Evolutionary conservation across 352 stramenopile species (phyloP), one percentile per base, ranked within the genome.

Genomic region (Phytophthora sansomeana): DNA sequence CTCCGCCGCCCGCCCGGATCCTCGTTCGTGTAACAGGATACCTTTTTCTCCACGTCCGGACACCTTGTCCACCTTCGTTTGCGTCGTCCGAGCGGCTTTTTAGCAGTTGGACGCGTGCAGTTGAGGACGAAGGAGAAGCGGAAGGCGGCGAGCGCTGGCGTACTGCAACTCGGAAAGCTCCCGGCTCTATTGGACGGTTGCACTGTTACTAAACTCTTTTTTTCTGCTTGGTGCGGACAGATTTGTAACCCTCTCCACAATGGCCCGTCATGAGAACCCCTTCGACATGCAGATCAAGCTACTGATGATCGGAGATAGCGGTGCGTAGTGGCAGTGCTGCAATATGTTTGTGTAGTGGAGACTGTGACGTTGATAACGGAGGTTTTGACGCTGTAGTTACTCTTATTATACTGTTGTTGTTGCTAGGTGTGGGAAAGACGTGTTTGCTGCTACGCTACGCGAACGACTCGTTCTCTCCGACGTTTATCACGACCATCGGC

Each of bases 261-360:
- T 97, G 91, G 90, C 91, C 58, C 87, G 87, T 63, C 87, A 97
- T 78, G 89, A 97, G 35, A 96, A 96, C 71, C 90, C 88, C 13
- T 98, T 98, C 67, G 96, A 98, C 72, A 98, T 99, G 92, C 96
- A 99, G 83, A 98, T 99, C 72, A 99, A 99, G 73, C 80, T 99
- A 61, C 84, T 99, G 42, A 99, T 98, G 93, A 98, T 99, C 58
- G 96, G 96, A 26, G 96, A 99, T 72, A 98, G 91, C 75, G 94
- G 94, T 98, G 66, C 62, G 87, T 87, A 19, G 36, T 49, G 48
- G 30, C 26, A 36, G 19, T 11, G 24, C 6, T 19, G 16, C 9
- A 21, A 24, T 1, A 24, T 24, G 21, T 1, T 24, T 24, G 3
- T 24, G 21, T 24, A 24, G 21, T 24, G 21, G 21, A 24, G 21